Evolutionary conservation across 805 yeast species (phyloP), one percentile per base, ranked within the genome.

Genomic region (Candida xiaguanensis): DNA sequence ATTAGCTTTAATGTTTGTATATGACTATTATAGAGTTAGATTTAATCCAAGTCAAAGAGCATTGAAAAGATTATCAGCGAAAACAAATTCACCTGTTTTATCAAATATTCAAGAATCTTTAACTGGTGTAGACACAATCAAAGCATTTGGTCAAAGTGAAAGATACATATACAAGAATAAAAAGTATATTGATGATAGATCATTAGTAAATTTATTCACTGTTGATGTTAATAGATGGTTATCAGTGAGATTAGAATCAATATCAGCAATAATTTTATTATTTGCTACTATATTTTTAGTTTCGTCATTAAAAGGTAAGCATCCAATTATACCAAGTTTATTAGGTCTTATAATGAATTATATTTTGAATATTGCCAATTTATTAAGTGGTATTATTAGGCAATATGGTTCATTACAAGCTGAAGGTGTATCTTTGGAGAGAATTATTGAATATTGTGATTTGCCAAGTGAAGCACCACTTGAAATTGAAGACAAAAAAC

Each of bases 371-470:
- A 63, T 80, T 35, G 70, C 79, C 18, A 75, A 78, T 31, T 67
- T 79, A 39, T 63, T 84, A 58, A 73, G 82, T 4, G 61, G 75
- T 60, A 70, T 81, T 47, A 70, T 85, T 43, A 73, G 84, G 51
- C 70, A 84, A 23, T 59, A 77, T 52, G 84, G 90, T 2, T 79
- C 78, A 51, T 74, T 82, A 18, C 93, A 86, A 53, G 85, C 84
- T 56, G 82, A 82, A 51, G 70, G 85, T 80, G 84, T 82, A 48
- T 76, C 89, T 0, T 86, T 77, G 15, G 93, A 85, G 58, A 71
- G 95, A 58, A 58, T 85, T 30, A 65, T 75, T 39, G 77, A 80
- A 50, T 82, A 84, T 57, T 85, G 82, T 0, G 62, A 73, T 14
- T 58, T 85, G 39, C 78, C 75, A 1, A 79, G 78, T 49, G 95